Evolutionary conservation across 331 rosid species (phyloP), one percentile per base, ranked within the genome.

Genomic region (Spiraea crenata): DNA sequence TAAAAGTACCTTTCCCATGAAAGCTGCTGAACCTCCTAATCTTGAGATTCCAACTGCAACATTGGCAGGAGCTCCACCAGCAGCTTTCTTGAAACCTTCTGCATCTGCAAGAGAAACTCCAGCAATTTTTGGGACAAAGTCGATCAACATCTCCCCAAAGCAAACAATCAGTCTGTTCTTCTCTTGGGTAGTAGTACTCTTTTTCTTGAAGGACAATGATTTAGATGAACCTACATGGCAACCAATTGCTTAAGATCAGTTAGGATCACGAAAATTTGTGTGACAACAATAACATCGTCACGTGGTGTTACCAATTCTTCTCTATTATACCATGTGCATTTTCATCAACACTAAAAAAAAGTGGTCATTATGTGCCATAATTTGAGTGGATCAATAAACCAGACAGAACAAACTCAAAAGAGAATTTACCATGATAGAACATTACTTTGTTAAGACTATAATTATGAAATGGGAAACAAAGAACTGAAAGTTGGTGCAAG

Each of bases 111-210:
- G 77, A 16, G 89, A 78, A 63, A 83, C 84, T 64, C 85, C 84
- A 45, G 50, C 16, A 19, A 7, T 71, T 38, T 71, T 31, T 0
- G 86, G 83, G 19, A 83, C 82, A 2, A 88, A 60, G 55, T 88
- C 80, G 3, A 88, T 62, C 76, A 79, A 69, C 84, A 88, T 81
- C 63, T 85, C 93, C 45, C 88, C 93, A 65, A 85, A 83, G 67
- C 90, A 87, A 58, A 85, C 78, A 38, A 85, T 63, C 58, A 67
- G 35, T 16, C 74, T 55, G 14, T 71, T 61, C 15, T 15, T 77
- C 8, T 38, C 11, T 61, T 7, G 25, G 25, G 16, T 25, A 25
- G 31, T 25, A 25, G 31, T 57, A 58, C 60, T 35, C 73, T 59
- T 31, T 48, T 63, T 41, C 16, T 51, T 57, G 20, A 41, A 54